A percentile compares a stretch with the other conserved stretches of the same genome.
These are phyloP conservation scores for Trichoderma asperellum DNA, from an alignment of 2,329 filamentous ascomycete genomes.

Conservation along the genomic window DNA sequence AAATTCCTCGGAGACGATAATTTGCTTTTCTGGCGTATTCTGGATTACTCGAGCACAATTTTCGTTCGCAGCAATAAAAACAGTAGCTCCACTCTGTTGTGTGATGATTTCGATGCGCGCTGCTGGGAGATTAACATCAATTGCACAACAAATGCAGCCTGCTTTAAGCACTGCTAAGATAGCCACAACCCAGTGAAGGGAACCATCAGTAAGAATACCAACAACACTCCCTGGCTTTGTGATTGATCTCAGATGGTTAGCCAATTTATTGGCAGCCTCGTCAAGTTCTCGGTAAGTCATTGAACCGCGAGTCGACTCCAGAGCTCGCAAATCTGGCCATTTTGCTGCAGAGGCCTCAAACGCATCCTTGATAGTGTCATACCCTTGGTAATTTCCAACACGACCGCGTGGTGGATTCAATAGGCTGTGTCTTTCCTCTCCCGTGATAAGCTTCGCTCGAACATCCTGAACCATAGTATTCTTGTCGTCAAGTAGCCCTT, in stretches of 20 bases:
- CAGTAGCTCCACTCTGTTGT: background rate
- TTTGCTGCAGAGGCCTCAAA: conserved; percentile 6
- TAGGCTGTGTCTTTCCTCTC: background rate
- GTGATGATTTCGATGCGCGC: conserved; percentile 7
- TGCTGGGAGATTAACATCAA: conserved; percentile 2
- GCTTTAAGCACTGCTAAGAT: conserved; percentile 7
- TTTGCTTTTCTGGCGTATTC: background rate
- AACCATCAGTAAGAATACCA: conserved; percentile 9
- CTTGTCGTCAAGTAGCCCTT: background rate
- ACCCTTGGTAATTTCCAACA: background rate
- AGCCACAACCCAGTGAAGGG: background rate
- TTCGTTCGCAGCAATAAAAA: background rate
- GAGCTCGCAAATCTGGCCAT: conserved; percentile 1
- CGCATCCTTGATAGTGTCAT: background rate
- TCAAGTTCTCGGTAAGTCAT: conserved; percentile 11
- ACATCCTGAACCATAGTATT: background rate
- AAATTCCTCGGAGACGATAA: background rate
- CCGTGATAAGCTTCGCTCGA: background rate
- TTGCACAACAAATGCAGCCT: conserved; percentile 5
- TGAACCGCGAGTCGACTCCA: background rate
- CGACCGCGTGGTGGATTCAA: background rate
- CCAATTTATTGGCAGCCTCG: background rate
- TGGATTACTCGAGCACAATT: background rate
- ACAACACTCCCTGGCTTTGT: background rate
- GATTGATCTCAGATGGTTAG: background rate